Conservation (phyloP, 2,329 filamentous ascomycete species). For the Cadophora gregata region DNA sequence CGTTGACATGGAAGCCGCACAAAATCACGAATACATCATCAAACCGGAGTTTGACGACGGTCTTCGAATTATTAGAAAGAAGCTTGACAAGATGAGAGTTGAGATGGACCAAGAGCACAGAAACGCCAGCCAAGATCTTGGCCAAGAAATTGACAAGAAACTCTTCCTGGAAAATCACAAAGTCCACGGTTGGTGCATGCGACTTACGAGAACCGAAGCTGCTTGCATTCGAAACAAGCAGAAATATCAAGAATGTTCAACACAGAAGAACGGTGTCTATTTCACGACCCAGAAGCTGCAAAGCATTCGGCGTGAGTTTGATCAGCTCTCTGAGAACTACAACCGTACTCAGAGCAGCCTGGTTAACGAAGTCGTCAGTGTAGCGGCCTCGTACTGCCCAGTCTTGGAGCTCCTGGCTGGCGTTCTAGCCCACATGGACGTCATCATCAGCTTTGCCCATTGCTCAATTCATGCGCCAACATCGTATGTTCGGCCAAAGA, state of each 20-base stretch:
- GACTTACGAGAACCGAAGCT: conserved; percentile 88
- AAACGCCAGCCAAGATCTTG: conserved; percentile 78
- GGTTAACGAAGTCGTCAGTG: conserved; percentile 89
- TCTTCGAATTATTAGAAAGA: conserved; percentile 85
- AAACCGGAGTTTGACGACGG: conserved; percentile 97
- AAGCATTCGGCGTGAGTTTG: conserved; percentile 84
- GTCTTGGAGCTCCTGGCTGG: conserved; percentile 88
- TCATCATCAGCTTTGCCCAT: conserved; percentile 93
- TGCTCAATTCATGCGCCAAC: conserved; percentile 91
- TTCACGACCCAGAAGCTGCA: conserved; percentile 89
- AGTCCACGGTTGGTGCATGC: conserved; percentile 95
- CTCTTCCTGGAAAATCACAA: conserved; percentile 96
- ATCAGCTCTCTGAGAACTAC: conserved; percentile 93
- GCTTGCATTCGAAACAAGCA: conserved; percentile 91
- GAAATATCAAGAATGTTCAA: conserved; percentile 91
- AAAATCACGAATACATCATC: conserved; percentile 98
- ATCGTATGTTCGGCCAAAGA: conserved; percentile 87
- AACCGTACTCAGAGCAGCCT: conserved; percentile 91
- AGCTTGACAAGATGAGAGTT: conserved; percentile 81
- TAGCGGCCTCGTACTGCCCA: conserved; percentile 93
- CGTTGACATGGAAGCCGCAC: conserved; percentile 91
- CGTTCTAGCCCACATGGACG: conserved; percentile 90
- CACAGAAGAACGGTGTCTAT: conserved; percentile 98
- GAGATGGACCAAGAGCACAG: conserved; percentile 86
- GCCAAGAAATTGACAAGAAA: conserved; percentile 96